Base-by-base conservation (phyloP, 805 yeast species). In the Jamesozyma hellenica region DNA sequence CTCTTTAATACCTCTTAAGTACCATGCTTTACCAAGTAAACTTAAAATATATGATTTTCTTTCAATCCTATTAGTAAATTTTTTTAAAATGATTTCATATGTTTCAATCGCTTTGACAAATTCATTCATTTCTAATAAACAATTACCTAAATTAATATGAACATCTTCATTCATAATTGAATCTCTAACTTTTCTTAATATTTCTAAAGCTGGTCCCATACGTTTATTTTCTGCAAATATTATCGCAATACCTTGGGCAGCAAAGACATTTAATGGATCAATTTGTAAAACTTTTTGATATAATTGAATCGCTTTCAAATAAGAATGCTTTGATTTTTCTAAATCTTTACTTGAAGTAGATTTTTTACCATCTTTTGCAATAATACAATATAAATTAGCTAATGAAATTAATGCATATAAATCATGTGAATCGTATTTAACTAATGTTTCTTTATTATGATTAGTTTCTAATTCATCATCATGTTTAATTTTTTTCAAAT, bases 191-290 rank as follows among this genome's bases (percentile, higher is more conserved):
- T 88, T 86, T 59, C 94, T 74, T 53, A 92, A 78, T 34, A 88
- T 79, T 48, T 85, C 94, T 52, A 88, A 68, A 0, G 97, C 95
- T 44, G 79, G 70, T 19, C 75, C 77, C 27, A 75, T 64, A 49
- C 83, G 79, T 48, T 79, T 79, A 52, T 79, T 80, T 53, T 90
- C 96, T 10, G 94, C 94, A 59, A 86, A 82, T 4, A 87, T 77
- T 41, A 92, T 86, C 1, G 96, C 97, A 45, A 92, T 71, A 40
- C 99, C 99, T 61, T 92, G 98, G 1, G 98, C 97, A 4, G 98
- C 99, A 65, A 80, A 92, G 1, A 88, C 90, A 56, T 90, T 85
- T 49, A 72, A 69, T 2, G 88, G 76, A 63, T 92, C 97, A 23
- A 87, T 63, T 37, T 82, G 79, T 39, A 92, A 65, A 1, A 86